A percentile compares a stretch with the other conserved stretches of the same genome.
Evolutionary conservation across 73 alveolate genomes (phyloP).

Genomic region (Tetrahymena thermophila): DNA sequence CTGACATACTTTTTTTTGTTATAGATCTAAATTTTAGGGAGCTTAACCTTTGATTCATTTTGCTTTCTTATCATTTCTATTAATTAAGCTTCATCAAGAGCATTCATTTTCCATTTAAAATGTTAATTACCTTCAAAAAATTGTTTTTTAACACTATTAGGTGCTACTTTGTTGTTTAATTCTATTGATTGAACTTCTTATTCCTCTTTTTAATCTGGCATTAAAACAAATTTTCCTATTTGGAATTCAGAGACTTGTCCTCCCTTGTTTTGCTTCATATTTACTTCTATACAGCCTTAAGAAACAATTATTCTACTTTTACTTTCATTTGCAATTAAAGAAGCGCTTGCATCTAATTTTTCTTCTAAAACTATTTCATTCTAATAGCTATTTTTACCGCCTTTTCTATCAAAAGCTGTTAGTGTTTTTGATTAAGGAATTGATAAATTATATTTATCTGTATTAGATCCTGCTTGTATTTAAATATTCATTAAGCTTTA

Average conservation of each 20-base stretch:
- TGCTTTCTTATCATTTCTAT: background rate
- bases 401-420: background rate
- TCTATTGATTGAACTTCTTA: background rate
- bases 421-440: background rate
- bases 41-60: background rate
- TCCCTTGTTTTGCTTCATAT: background rate
- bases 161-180: background rate
- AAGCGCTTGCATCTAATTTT: background rate
- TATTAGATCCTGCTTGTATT: background rate
- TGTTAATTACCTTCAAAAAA: background rate
- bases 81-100: background rate
- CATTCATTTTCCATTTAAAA: background rate
- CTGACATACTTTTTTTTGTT: background rate
- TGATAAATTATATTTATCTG: background rate
- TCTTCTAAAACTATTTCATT: background rate
- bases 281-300: background rate
- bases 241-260: background rate
- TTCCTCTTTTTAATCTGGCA: background rate
- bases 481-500: background rate
- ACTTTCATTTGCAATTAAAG: background rate
- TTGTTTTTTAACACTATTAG: background rate
- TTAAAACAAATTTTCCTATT: background rate
- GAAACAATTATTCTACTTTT: background rate
- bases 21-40: background rate
- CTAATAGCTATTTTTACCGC: background rate